Base-by-base conservation (phyloP, 129 eudicot genomes). In the Chrysanthemum makinoi region DNA sequence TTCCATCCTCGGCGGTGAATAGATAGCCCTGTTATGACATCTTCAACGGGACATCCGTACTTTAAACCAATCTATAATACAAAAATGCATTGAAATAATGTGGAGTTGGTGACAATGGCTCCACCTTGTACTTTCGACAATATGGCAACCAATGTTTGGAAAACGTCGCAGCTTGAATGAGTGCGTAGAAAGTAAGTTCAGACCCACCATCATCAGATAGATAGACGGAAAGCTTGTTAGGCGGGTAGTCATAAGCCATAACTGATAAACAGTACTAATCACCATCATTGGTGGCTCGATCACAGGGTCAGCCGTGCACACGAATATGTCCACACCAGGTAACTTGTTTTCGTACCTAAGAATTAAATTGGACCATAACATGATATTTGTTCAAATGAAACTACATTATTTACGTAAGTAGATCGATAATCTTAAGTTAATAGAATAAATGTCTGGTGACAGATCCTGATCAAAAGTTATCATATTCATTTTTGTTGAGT, bases 131-230 rank as follows among this genome's bases (percentile, higher is more conserved):
- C 16, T 80, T 88, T 66, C 81, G 80, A 65, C 97, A 91, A 69
- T 79, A 91, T 0, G 95, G 92, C 62, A 91, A 53, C 97, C 97
- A 91, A 26, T 82, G 82, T 71, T 75, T 71, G 17, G 92, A 81
- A 57, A 91, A 87, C 7, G 8, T 17, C 12, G 92, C 80, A 7
- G 97, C 95, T 62, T 85, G 88, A 20, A 71, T 61, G 20, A 91
- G 82, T 26, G 95, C 95, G 54, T 83, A 81, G 68, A 91, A 88
- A 26, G 92, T 86, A 22, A 88, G 80, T 6, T 84, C 81, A 0
- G 96, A 89, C n/a, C 88, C 92, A 58, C 82, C 96, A 13, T 89
- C 96, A 24, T 89, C 96, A 0, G 96, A 89, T 35, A 89, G 88
- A 72, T 89, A 89, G n/a, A 89, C 82, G 5, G 82, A 15, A 28